Base-by-base conservation (phyloP, 2,329 filamentous ascomycete genomes). In the Chaetomium globosum region DNA sequence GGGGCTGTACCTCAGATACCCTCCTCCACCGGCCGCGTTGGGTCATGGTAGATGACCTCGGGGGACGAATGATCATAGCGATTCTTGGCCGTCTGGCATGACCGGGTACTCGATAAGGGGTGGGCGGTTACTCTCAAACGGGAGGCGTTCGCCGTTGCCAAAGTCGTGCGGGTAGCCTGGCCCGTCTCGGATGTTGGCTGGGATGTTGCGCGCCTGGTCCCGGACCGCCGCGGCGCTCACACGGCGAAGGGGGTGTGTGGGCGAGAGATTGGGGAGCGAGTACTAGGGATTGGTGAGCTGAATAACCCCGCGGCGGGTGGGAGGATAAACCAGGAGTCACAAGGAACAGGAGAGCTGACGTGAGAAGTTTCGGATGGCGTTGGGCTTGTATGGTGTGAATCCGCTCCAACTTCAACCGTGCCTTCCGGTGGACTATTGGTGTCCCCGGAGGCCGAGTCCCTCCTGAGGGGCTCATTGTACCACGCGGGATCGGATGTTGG, bases 71-170 rank as follows among this genome's bases (percentile, higher is more conserved):
- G 46, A 6, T 63, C 31, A 9, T 3, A 2, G 5, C 2, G 3
- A 9, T 33, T 63, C n/a, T n/a, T n/a, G n/a, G n/a, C 19, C 33
- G 13, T 46, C 52, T 1, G 59, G 33, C 26, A 30, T 26, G 28
- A 57, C 16, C 2, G 61, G 61, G 33, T 63, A n/a, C 26, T 63
- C 61, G 46, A 63, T 43, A 19, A 63, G 23, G 16, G 54, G 54
- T 31, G 12, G 30, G 4, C 1, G 8, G 46, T 46, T 53, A 13
- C 28, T 5, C 23, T 4, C 7, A 1, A 58, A 4, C 8, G 16
- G 46, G 9, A 63, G 21, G 1, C 5, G 6, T 23, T 53, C 61
- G 1, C 2, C 4, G 61, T 63, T 63, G 31, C 13, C 2, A 48
- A 63, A 63, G 16, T 2, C 19, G 54, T 63, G 61, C 13, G 61